Conservation (phyloP, 306 rosid species). For the Arachis stenosperma region DNA sequence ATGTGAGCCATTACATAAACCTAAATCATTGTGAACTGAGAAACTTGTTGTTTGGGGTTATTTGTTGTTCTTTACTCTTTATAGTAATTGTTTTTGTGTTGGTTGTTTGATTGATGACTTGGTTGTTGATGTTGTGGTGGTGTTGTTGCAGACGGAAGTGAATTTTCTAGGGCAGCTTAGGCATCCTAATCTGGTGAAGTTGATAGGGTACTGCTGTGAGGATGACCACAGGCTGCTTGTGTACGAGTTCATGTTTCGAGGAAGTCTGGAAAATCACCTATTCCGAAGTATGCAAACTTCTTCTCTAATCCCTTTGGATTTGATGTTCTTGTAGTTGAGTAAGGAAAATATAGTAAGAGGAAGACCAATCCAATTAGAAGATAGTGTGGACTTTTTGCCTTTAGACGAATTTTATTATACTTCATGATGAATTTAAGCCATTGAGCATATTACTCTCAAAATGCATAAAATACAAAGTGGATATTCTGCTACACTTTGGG, state of each 20-base stretch:
- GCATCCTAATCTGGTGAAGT: conserved; percentile 94
- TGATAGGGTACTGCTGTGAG: conserved; percentile 98
- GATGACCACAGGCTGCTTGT: conserved; percentile 97
- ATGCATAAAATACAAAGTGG: neutral
- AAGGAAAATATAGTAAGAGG: conserved; percentile 5
- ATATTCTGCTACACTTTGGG: neutral
- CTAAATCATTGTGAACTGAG: neutral
- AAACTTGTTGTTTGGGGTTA: neutral
- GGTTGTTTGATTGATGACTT: neutral
- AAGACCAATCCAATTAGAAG: conserved; percentile 4
- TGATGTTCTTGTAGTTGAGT: conserved; percentile 12
- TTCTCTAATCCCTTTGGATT: conserved; percentile 15
- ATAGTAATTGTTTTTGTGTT: neutral
- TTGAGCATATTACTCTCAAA: neutral
- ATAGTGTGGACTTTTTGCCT: neutral
- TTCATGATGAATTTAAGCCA: neutral
- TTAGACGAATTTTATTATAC: conserved; percentile 3
- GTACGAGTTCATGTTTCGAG: conserved; percentile 97
- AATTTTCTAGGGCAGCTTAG: conserved; percentile 96
- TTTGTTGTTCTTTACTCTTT: neutral
- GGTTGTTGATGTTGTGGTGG: neutral
- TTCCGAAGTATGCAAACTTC: conserved; percentile 75
- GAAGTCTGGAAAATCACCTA: conserved; percentile 94
- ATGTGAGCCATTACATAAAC: neutral
- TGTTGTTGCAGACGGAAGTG: conserved; percentile 76